Base-by-base conservation (phyloP, 768 basidiomycete genomes). In the Punctularia strigosozonata region DNA sequence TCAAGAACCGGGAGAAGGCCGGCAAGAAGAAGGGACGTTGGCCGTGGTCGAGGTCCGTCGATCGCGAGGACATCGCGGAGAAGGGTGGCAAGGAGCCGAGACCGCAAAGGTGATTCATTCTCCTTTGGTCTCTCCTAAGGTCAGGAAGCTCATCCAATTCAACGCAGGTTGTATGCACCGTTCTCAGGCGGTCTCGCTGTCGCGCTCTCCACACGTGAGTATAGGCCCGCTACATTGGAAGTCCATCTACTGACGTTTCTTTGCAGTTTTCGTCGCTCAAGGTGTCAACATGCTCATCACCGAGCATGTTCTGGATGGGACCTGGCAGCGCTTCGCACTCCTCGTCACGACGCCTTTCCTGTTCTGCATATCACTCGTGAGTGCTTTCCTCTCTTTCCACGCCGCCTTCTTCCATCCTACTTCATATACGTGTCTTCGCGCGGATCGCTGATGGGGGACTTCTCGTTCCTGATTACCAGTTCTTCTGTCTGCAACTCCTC, bases 361-460 rank as follows among this genome's bases (percentile, higher is more conserved):
- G 5, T 71, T 84, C 46, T 88, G 84, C 43, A 69, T 91, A 5
- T 75, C 80, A 3, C 54, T 88, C 49, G 83, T 84, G 50, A 55
- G 77, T 63, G 3, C 2, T 36, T 15, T 37, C n/a, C n/a, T n/a
- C n/a, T n/a, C n/a, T n/a, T 34, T 42, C 38, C 17, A 14, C 12
- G 8, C 7, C 19, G 25, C 33, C 33, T 41, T 23, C 34, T 17
- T 8, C 25, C 21, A 20, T 28, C 24, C 40, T 42, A 36, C 23
- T 18, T 42, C 23, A 19, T 3, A 7, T 18, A 20, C 46, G 38
- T 17, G 37, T 22, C 24, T 6, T 17, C 28, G 2, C 23, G 25
- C 40, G n/a, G 37, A 19, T 38, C 15, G 34, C 37, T 6, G 34
- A 17, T 10, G 6, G 24, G 3, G 3, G 25, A 31, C 31, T 38